Evolutionary conservation across 495 filamentous ascomycete species (phyloP).

Genomic region (Penicillium herquei): DNA sequence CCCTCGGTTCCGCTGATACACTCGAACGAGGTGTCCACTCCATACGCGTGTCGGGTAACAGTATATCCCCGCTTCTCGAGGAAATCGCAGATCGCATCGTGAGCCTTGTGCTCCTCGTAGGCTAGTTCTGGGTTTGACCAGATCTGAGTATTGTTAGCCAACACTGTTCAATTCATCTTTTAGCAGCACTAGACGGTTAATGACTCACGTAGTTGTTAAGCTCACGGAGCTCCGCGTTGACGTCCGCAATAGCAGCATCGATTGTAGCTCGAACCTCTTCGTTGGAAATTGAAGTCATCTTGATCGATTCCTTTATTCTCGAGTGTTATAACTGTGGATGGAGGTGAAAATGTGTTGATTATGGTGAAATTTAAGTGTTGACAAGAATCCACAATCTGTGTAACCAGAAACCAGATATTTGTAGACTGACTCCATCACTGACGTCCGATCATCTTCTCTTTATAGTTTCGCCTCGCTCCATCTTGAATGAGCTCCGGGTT

Average conservation of each 20-base stretch:
- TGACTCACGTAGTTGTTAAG: background rate
- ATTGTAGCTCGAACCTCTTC: background rate
- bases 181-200: background rate
- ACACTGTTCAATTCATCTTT: background rate
- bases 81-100: constrained; percentile 56
- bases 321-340: background rate
- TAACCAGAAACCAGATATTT: no score
- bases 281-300: background rate
- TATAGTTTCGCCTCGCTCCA: no score
- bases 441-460: no score
- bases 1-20: constrained; percentile 37
- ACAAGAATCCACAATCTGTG: no score
- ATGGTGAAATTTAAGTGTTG: no score
- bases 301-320: background rate
- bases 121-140: constrained; percentile 61
- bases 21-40: constrained; percentile 40
- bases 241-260: background rate
- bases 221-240: background rate
- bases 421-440: no score
- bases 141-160: constrained; percentile 33
- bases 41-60: constrained; percentile 53
- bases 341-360: background rate
- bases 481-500: no score
- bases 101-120: constrained; percentile 56
- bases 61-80: constrained; percentile 52